Conservation (phyloP, 1,284 basidiomycete species). For the Marasmius fiardii region DNA sequence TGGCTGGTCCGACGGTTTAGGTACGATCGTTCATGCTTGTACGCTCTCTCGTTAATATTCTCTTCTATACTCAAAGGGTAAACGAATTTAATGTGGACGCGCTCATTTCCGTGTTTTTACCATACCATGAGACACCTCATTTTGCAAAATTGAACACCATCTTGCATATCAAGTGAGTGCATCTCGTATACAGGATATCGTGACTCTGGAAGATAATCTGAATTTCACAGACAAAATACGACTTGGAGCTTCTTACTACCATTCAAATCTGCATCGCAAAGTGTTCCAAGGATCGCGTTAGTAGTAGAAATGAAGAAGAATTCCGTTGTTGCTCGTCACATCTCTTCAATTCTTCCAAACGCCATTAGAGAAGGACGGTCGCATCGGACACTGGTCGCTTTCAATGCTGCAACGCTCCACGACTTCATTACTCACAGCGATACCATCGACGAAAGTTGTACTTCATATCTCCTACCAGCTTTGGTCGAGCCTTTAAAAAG, state of each 20-base stretch:
- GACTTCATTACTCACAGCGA: conserved; percentile 69
- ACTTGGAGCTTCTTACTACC: conserved; percentile 68
- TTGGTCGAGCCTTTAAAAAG: conserved; percentile 55
- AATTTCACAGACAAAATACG: conserved; percentile 39
- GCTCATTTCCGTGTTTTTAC: conserved; percentile 84
- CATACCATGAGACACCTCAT: conserved; percentile 94
- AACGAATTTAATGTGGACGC: conserved; percentile 90
- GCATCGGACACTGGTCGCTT: conserved; percentile 79
- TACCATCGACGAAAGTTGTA: conserved; percentile 55
- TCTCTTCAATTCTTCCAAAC: conserved; percentile 59
- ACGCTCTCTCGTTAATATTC: not conserved
- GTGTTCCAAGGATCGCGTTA: conserved; percentile 65
- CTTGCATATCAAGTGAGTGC: conserved; percentile 66
- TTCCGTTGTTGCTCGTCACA: conserved; percentile 72
- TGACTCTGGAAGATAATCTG: not conserved
- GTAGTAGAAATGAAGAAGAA: conserved; percentile 74
- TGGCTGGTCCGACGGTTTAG: conserved; percentile 95
- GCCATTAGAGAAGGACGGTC: conserved; percentile 50
- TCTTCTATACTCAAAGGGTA: conserved; percentile 52
- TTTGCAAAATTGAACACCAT: conserved; percentile 94
- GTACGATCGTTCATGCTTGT: conserved; percentile 40
- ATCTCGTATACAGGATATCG: conserved; percentile 5
- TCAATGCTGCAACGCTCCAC: conserved; percentile 81
- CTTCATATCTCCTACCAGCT: conserved; percentile 61
- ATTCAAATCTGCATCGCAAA: conserved; percentile 72